Evolutionary conservation across 495 filamentous ascomycete genomes (phyloP), one percentile per base, ranked within the genome.

Genomic region (Penicillium soppii): DNA sequence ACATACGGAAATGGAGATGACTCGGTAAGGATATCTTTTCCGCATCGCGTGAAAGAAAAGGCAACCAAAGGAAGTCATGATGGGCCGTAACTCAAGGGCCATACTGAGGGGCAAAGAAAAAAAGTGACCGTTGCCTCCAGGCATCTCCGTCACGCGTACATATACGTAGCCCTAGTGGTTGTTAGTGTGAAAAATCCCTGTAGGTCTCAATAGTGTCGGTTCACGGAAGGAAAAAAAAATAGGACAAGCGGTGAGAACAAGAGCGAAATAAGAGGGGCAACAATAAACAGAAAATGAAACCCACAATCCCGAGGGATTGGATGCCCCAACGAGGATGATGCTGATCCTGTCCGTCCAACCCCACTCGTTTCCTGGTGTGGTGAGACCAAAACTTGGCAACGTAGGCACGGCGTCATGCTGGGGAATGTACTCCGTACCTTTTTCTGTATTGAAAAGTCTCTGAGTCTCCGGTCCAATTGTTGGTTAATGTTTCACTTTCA

Each of bases 271-370:
- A 35, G 27, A 47, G 43, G 49, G 44, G 48, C 48, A 26, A 38
- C 7, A 47, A 43, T 35, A 23, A 26, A 49, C 38, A 15, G 19
- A 19, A 53, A 55, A 51, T 43, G 29, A 49, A 52, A 56, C 36
- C 59, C 56, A 60, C 50, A 47, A 35, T 57, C 59, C 62, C 62
- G 59, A 65, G 44, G 50, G 51, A 53, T 49, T 45, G 62, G 62
- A 49, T 49, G 47, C 43, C 56, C 30, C 53, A 62, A 62, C 56
- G 59, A 65, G 56, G 44, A 52, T 43, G 40, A 30, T 58, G 59
- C 53, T 62, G 62, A 62, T 65, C 59, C 22, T 56, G 45, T 37
- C 58, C 30, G 46, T 50, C 33, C 12, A 52, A 54, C 61, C 50
- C 61, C 58, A 62, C 54, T 54, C 46, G 35, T n/a, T n/a, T n/a